phyloP scores from a whole-genome alignment of 1,284 basidiomycete species.

The Papiliotrema flavescens region DNA sequence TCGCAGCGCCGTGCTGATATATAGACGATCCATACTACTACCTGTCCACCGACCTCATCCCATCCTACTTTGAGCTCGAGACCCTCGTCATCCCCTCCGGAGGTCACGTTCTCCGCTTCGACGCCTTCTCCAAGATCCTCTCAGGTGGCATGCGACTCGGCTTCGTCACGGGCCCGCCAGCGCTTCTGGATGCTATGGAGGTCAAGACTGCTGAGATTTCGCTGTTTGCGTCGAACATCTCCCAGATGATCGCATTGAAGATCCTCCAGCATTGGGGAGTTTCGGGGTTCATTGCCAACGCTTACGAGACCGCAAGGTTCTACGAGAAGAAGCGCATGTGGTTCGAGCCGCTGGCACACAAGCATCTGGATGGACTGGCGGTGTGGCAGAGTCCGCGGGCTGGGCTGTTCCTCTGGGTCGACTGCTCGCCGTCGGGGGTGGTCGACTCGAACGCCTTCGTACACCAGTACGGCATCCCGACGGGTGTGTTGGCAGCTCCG shows the following conservation, averaged over 20 bases:
- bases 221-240: constrained; percentile 71
- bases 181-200: constrained; percentile 71
- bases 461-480: constrained; percentile 68
- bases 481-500: constrained; percentile 83
- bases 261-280: constrained; percentile 75
- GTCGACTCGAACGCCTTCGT: constrained; percentile 74
- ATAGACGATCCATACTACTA: constrained; percentile 73
- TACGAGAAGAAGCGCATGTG: constrained; percentile 71
- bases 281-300: constrained; percentile 72
- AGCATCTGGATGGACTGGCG: constrained; percentile 69
- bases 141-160: constrained; percentile 66
- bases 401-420: constrained; percentile 86
- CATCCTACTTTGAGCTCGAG: constrained; percentile 78
- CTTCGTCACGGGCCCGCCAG: constrained; percentile 73
- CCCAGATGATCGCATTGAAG: constrained; percentile 69
- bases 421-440: constrained; percentile 42
- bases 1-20: background rate
- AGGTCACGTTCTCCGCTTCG: constrained; percentile 79
- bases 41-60: constrained; percentile 55
- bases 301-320: constrained; percentile 66
- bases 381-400: constrained; percentile 82
- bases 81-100: constrained; percentile 50
- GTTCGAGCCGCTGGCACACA: constrained; percentile 73
- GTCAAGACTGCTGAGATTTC: constrained; percentile 66
- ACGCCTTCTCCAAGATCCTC: constrained; percentile 83